Percentiles rank a stretch among this genome's conserved stretches.
Conservation (phyloP, 768 basidiomycete genomes). For the Polyporus arcularius region DNA sequence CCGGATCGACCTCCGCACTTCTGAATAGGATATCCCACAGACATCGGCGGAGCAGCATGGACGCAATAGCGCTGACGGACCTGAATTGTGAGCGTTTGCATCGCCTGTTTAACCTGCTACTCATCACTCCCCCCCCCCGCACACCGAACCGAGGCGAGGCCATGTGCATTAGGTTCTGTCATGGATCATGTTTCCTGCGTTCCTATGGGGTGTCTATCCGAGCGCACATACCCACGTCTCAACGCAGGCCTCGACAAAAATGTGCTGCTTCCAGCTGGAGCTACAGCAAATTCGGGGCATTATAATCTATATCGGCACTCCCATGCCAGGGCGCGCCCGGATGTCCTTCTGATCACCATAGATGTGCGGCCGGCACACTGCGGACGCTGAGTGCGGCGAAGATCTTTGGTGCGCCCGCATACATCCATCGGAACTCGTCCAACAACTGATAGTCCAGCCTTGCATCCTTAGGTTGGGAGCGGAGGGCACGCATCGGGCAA, state of each 20-base stretch:
- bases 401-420: constrained; percentile 8
- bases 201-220: background rate
- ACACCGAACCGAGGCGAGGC: constrained; percentile 6
- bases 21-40: background rate
- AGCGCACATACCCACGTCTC: background rate
- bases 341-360: constrained; percentile 8
- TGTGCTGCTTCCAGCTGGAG: constrained; percentile 1
- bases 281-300: background rate
- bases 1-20: background rate
- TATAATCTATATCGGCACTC: background rate
- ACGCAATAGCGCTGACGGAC: background rate
- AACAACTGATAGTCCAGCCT: background rate
- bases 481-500: background rate
- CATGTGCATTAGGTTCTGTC: constrained; percentile 6
- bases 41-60: background rate
- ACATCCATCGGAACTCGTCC: background rate
- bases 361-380: background rate
- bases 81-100: background rate
- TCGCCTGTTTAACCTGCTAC: constrained; percentile 7
- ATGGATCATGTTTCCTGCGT: background rate
- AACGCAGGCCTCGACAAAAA: background rate
- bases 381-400: constrained; percentile 12
- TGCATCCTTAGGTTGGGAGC: background rate
- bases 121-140: constrained; percentile 4
- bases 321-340: constrained; percentile 1